phyloP scores from a whole-genome alignment of 2,329 filamentous ascomycete species.

The Cytospora mali region DNA sequence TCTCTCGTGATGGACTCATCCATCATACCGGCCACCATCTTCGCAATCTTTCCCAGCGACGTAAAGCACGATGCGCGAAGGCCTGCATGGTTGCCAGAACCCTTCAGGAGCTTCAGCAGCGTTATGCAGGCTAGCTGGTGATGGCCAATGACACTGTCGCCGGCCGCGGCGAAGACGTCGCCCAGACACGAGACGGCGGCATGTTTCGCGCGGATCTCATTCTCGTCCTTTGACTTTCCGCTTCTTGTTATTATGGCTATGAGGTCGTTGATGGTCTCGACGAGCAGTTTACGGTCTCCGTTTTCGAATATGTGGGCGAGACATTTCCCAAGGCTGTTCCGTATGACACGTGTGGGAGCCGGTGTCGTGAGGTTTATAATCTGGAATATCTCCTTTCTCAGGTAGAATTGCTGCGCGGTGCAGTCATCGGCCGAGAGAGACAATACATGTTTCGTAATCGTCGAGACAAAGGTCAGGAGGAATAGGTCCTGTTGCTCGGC shows the following conservation, averaged over 20 bases:
- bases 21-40: conserved; percentile 73
- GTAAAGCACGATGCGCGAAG: conserved; percentile 77
- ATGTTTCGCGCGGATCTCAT: conserved; percentile 79
- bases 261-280: conserved; percentile 92
- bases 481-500: conserved; percentile 96
- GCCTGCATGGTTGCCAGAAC: conserved; percentile 77
- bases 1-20: conserved; percentile 87
- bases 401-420: conserved; percentile 83
- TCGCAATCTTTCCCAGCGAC: conserved; percentile 73
- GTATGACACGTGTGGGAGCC: conserved; percentile 81
- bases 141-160: conserved; percentile 86
- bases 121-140: conserved; percentile 74
- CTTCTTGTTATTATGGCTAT: conserved; percentile 69
- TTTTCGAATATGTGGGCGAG: conserved; percentile 80
- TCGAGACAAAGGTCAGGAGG: conserved; percentile 84
- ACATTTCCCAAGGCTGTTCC: conserved; percentile 85
- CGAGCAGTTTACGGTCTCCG: conserved; percentile 88
- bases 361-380: conserved; percentile 83
- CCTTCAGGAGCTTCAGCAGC: conserved; percentile 78
- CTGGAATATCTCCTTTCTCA: conserved; percentile 94
- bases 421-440: conserved; percentile 76
- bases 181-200: conserved; percentile 86
- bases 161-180: conserved; percentile 86
- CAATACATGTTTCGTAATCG: conserved; percentile 78
- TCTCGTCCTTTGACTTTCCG: conserved; percentile 74